Evolutionary conservation across 2,329 filamentous ascomycete genomes (phyloP).

Genomic region (Alternaria sp.): DNA sequence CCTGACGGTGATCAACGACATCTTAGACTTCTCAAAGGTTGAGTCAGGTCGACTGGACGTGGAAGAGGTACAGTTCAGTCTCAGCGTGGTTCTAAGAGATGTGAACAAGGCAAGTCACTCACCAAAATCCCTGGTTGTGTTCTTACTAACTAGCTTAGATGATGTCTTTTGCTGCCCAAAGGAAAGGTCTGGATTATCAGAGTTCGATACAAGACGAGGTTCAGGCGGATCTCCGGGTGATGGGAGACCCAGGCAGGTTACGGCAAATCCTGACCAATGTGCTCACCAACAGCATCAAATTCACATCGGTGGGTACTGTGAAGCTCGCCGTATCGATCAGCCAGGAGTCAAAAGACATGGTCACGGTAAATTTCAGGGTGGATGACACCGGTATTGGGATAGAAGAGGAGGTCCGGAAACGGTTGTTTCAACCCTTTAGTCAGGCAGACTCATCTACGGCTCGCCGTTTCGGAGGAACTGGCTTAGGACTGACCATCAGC

Average conservation of each 20-base stretch:
- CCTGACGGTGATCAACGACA: slow-evolving; percentile 89
- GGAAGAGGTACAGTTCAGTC: slow-evolving; percentile 80
- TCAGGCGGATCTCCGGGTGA: slow-evolving; percentile 75
- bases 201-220: slow-evolving; percentile 70
- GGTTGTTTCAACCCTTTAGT: slow-evolving; percentile 80
- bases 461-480: slow-evolving; percentile 79
- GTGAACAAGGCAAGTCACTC: slow-evolving; percentile 68
- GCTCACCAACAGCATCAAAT: slow-evolving; percentile 63
- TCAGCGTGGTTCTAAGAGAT: slow-evolving; percentile 76
- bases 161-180: slow-evolving; percentile 83
- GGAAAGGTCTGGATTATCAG: slow-evolving; percentile 78
- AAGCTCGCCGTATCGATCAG: slow-evolving; percentile 71
- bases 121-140: background rate
- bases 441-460: slow-evolving; percentile 84
- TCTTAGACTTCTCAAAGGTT: slow-evolving; percentile 87
- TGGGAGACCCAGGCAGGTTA: slow-evolving; percentile 84
- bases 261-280: slow-evolving; percentile 85
- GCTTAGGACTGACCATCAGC: slow-evolving; percentile 79
- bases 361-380: slow-evolving; percentile 75
- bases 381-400: slow-evolving; percentile 85
- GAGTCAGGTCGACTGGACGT: slow-evolving; percentile 80
- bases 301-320: slow-evolving; percentile 50
- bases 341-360: slow-evolving; percentile 68
- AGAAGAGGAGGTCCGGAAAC: slow-evolving; percentile 75
- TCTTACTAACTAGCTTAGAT: slow-evolving; percentile 55